These are phyloP conservation scores for Trichoderma reesei DNA, from an alignment of 495 filamentous ascomycete genomes.

Conservation along the genomic window DNA sequence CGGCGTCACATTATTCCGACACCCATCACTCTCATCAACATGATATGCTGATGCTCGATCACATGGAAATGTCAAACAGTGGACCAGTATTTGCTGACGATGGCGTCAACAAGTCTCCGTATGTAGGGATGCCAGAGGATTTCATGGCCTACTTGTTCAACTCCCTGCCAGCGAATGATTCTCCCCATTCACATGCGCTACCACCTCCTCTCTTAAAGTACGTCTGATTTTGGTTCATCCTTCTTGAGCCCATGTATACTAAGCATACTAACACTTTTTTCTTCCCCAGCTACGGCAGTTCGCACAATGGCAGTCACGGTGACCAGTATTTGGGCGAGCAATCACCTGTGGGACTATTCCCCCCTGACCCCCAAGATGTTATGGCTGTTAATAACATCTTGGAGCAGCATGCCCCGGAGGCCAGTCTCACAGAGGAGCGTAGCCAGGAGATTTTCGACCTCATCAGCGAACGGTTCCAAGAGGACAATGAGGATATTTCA, in stretches of 20 bases:
- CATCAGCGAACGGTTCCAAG: slow-evolving; percentile 74
- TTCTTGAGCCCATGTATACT: too few relatives aligned
- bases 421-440: slow-evolving; percentile 79
- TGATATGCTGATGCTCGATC: slow-evolving; percentile 53
- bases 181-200: slow-evolving; percentile 19
- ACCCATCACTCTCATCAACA: slow-evolving; percentile 36
- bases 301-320: slow-evolving; percentile 34
- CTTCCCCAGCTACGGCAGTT: slow-evolving; percentile 45
- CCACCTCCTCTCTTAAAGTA: background rate
- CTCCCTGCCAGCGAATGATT: slow-evolving; percentile 38
- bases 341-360: slow-evolving; percentile 42
- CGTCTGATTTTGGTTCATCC: too few relatives aligned
- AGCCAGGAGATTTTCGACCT: slow-evolving; percentile 74
- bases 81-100: slow-evolving; percentile 82
- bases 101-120: slow-evolving; percentile 71
- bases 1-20: slow-evolving; percentile 32
- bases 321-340: slow-evolving; percentile 39
- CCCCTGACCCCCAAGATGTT: slow-evolving; percentile 52
- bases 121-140: slow-evolving; percentile 76
- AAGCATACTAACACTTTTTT: slow-evolving; percentile 18
- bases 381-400: slow-evolving; percentile 89
- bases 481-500: slow-evolving; percentile 46
- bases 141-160: slow-evolving; percentile 90
- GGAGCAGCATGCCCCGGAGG: slow-evolving; percentile 71
- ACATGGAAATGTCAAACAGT: slow-evolving; percentile 54